A percentile compares a stretch with the other conserved stretches of the same genome.
These are phyloP conservation scores for Orbilia oligospora DNA, from an alignment of 2,329 filamentous ascomycete species.

Conservation along the genomic window DNA sequence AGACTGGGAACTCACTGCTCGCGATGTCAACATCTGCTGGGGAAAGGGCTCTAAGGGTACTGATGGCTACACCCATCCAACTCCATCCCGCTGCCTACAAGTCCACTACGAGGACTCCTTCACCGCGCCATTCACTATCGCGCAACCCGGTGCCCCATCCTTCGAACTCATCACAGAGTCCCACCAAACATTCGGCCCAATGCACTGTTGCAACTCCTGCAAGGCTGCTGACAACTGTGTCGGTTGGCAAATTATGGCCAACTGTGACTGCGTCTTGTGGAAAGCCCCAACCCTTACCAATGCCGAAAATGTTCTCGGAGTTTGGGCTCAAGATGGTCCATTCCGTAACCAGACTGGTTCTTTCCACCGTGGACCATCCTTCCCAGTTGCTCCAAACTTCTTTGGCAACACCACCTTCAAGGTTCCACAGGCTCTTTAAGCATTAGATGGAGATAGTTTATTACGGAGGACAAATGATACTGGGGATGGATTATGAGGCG, in stretches of 20 bases:
- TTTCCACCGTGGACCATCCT: slow-evolving; percentile 50
- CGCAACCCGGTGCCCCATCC: background rate
- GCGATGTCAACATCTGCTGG: slow-evolving; percentile 49
- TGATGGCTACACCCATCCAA: slow-evolving; percentile 13
- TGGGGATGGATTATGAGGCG: background rate
- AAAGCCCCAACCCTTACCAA: slow-evolving; percentile 15
- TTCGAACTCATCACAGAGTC: slow-evolving; percentile 26
- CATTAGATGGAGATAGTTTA: background rate
- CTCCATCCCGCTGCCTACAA: slow-evolving; percentile 28
- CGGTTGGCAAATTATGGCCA: slow-evolving; percentile 47
- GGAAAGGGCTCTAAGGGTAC: slow-evolving; percentile 43
- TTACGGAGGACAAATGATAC: background rate
- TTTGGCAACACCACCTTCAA: slow-evolving; percentile 32
- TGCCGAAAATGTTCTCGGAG: background rate
- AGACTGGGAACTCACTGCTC: background rate
- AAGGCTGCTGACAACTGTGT: slow-evolving; percentile 33
- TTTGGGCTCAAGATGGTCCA: slow-evolving; percentile 45
- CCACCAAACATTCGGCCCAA: slow-evolving; percentile 48
- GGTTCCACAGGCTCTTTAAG: slow-evolving; percentile 1
- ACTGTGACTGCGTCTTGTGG: slow-evolving; percentile 42
- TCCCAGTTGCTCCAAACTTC: slow-evolving; percentile 44
- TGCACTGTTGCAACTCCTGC: slow-evolving; percentile 51
- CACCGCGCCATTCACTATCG: slow-evolving; percentile 38
- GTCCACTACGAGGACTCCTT: slow-evolving; percentile 35
- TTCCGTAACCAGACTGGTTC: slow-evolving; percentile 41